These are phyloP conservation scores for Hypholoma sublateritium DNA, from an alignment of 768 basidiomycete species.

Conservation along the genomic window DNA sequence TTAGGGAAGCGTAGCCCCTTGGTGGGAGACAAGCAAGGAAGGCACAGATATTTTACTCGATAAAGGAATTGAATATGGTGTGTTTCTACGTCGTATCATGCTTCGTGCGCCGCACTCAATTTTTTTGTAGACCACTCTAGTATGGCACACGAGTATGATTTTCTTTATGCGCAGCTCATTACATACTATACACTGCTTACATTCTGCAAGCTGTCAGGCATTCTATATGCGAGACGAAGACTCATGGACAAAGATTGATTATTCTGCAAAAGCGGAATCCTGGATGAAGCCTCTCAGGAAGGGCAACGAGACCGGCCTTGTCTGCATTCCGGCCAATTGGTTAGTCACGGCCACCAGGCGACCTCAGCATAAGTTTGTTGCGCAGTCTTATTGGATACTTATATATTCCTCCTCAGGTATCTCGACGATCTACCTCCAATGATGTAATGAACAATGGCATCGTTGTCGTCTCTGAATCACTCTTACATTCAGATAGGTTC, in stretches of 20 bases:
- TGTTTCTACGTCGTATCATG: too few species aligned
- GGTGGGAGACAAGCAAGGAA: constrained; percentile 79
- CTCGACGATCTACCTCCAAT: constrained; percentile 75
- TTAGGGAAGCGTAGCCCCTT: constrained; percentile 66
- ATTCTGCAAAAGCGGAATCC: constrained; percentile 49
- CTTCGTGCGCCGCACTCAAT: background rate
- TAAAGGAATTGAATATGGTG: constrained; percentile 76
- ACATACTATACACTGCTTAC: constrained; percentile 48
- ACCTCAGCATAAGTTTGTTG: too few species aligned
- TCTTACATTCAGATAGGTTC: constrained; percentile 44
- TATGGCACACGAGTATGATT: constrained; percentile 55
- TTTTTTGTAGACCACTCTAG: constrained; percentile 50
- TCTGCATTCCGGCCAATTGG: constrained; percentile 72
- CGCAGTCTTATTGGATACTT: too few species aligned
- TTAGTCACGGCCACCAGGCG: constrained; percentile 16
- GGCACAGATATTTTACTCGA: constrained; percentile 63
- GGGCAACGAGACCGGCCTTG: constrained; percentile 61
- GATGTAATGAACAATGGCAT: constrained; percentile 43
- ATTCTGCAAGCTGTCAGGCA: constrained; percentile 47
- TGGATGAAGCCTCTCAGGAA: constrained; percentile 77
- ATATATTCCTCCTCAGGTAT: constrained; percentile 38
- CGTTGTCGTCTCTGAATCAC: background rate
- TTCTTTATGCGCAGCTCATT: constrained; percentile 39
- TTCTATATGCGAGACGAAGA: constrained; percentile 71
- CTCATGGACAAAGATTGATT: constrained; percentile 73